Base-by-base conservation (phyloP, 2,329 filamentous ascomycete genomes). In the Talaromyces islandicus region DNA sequence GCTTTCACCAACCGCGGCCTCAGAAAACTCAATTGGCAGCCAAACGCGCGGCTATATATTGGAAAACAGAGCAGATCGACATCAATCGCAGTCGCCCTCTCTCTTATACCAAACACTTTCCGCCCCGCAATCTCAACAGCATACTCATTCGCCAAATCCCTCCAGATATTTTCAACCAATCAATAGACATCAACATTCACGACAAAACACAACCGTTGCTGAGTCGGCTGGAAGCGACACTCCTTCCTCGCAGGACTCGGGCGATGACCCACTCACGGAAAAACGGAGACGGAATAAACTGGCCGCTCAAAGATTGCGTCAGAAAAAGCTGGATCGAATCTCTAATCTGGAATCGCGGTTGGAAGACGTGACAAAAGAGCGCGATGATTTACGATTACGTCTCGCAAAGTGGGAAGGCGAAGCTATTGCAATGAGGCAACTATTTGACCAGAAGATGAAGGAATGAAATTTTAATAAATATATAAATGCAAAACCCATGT, bases 401-500 rank as follows among this genome's bases (percentile, higher is more conserved):
- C 68, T 71, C 29, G 72, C 70, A 17, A 71, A 71, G 61, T 60
- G 73, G 43, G 70, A 73, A 63, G 72, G 71, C 7, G 71, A 74
- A 64, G 71, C 69, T 24, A 69, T 71, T 59, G 70, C 67, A 52
- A 57, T 74, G 56, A 68, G 67, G 53, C 64, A 69, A 46, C 55
- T 68, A 59, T 30, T 65, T 27, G 54, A 46, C 7, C 54, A 56
- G 14, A 56, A 62, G 56, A 56, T 30, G 41, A 57, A 38, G 17
- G 21, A 55, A 4, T 55, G 11, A 55, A 10, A 12, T 27, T 17
- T 5, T 14, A 52, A 46, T 35, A n/a, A n/a, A 38, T 17, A n/a
- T 38, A 46, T 46, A 46, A 19, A 46, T 21, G n/a, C 43, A 24
- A 10, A 24, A 46, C 3, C 11, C n/a, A 12, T 46, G 41, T 35